A percentile compares a stretch with the other conserved stretches of the same genome.
phyloP scores from a whole-genome alignment of 2,329 filamentous ascomycete species.

The Lecanicillium sp. region DNA sequence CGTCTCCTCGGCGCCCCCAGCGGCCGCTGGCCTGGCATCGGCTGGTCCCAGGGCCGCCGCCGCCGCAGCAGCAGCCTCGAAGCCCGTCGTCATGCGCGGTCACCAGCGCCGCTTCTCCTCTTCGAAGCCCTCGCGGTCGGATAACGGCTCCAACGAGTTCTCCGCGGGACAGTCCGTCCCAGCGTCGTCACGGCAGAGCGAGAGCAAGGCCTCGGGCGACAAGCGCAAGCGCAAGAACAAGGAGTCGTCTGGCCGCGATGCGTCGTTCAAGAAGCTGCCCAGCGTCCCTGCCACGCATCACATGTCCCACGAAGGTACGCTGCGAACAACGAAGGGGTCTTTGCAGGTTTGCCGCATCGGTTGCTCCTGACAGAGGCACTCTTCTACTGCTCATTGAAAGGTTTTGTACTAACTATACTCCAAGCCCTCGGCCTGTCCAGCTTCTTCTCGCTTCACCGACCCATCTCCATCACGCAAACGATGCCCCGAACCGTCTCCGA shows the following conservation, averaged over 20 bases:
- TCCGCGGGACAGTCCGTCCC: constrained; percentile 45
- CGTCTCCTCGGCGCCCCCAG: constrained; percentile 41
- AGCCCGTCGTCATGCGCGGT: constrained; percentile 31
- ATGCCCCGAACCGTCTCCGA: constrained; percentile 67
- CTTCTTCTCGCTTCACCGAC: constrained; percentile 94
- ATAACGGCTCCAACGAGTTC: constrained; percentile 48
- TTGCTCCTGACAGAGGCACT: too few relatives aligned
- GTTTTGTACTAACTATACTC: constrained; percentile 17
- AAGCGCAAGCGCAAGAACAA: constrained; percentile 56
- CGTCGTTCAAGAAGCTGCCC: constrained; percentile 54
- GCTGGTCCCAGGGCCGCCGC: constrained; percentile 37
- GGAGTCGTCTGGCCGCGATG: constrained; percentile 38
- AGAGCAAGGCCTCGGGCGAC: constrained; percentile 40
- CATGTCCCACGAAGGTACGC: constrained; percentile 59
- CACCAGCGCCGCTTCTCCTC: constrained; percentile 54
- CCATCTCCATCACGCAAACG: constrained; percentile 79
- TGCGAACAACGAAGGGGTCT: not conserved
- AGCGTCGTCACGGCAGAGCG: constrained; percentile 33
- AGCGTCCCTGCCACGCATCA: constrained; percentile 71
- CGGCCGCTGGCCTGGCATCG: constrained; percentile 34
- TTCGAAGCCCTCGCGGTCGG: constrained; percentile 57
- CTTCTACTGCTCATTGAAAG: too few relatives aligned
- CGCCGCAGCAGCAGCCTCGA: constrained; percentile 26
- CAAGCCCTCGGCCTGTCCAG: constrained; percentile 80
- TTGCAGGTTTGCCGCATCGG: not conserved